Percentiles rank a stretch among this genome's conserved stretches.
These are phyloP conservation scores for slime mould (Dictyostelium discoideum) DNA, from an alignment of 78 protist species.

Conservation along the genomic window DNA sequence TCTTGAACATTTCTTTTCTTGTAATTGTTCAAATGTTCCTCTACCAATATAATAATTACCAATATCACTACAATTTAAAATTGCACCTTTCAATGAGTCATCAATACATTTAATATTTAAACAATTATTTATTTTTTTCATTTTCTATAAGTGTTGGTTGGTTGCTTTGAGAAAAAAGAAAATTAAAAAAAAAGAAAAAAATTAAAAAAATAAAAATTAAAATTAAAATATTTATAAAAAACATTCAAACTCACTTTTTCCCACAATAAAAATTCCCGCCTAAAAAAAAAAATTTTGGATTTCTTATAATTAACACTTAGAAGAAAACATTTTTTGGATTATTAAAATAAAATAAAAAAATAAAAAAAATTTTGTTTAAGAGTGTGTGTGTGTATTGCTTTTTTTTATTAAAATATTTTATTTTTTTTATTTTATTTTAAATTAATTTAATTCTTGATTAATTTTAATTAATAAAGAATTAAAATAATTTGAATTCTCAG, in stretches of 20 bases:
- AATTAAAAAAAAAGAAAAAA: not conserved
- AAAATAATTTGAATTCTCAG: not conserved
- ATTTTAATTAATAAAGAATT: not conserved
- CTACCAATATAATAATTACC: constrained; percentile 38
- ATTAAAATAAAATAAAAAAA: no score
- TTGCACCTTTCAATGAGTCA: not conserved
- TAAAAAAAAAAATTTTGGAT: no score
- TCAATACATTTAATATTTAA: not conserved
- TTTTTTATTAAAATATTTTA: no score
- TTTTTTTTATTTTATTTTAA: no score
- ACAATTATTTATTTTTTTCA: not conserved
- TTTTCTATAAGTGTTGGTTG: not conserved
- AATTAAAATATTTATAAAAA: no score
- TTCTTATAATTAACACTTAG: no score
- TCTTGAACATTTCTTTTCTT: constrained; percentile 74
- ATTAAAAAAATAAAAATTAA: not conserved
- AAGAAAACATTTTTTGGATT: no score
- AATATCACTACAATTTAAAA: not conserved
- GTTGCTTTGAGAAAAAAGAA: not conserved
- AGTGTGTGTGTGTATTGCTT: no score
- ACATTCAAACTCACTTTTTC: no score
- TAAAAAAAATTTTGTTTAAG: no score
- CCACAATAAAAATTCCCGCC: no score
- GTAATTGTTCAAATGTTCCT: not conserved
- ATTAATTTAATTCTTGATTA: not conserved